Evolutionary conservation across 2,329 filamentous ascomycete species (phyloP).

Genomic region (Sphaerulina vaccinii): DNA sequence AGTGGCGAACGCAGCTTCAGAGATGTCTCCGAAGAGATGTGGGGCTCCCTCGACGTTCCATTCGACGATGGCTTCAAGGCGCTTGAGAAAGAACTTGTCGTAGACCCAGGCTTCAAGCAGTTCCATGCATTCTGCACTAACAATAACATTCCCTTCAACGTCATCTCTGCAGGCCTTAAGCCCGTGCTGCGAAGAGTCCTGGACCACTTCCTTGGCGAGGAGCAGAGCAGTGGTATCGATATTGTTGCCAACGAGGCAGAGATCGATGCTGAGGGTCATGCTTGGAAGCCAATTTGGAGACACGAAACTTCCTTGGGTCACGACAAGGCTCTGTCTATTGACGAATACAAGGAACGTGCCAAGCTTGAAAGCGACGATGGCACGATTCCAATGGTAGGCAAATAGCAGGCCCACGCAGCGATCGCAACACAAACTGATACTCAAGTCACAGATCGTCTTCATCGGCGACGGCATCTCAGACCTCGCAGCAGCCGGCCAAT

Average conservation of each 20-base stretch:
- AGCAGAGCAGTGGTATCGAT: slow-evolving; percentile 58
- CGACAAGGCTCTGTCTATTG: slow-evolving; percentile 65
- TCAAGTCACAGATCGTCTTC: slow-evolving; percentile 55
- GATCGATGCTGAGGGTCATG: slow-evolving; percentile 57
- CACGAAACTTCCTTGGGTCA: slow-evolving; percentile 65
- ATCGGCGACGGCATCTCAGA: slow-evolving; percentile 70
- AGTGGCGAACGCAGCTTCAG: slow-evolving; percentile 65
- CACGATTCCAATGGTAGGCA: slow-evolving; percentile 54
- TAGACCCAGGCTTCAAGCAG: slow-evolving; percentile 61
- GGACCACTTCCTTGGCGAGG: slow-evolving; percentile 64
- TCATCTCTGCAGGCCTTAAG: slow-evolving; percentile 67
- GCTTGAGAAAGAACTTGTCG: slow-evolving; percentile 61
- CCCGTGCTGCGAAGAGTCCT: slow-evolving; percentile 62
- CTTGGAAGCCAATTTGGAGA: slow-evolving; percentile 66
- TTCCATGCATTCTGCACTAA: slow-evolving; percentile 65
- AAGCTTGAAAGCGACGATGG: slow-evolving; percentile 57
- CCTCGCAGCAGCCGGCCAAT: slow-evolving; percentile 63
- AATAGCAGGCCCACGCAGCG: neutral
- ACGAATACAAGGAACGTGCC: slow-evolving; percentile 58
- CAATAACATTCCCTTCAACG: slow-evolving; percentile 65
- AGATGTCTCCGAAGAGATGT: slow-evolving; percentile 71
- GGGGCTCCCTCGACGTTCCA: slow-evolving; percentile 64
- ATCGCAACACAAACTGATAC: neutral
- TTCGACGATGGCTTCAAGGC: slow-evolving; percentile 67
- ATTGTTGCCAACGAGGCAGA: slow-evolving; percentile 68